Percentiles rank a stretch among this genome's conserved stretches.
Conservation (phyloP, 345 rosid species). For the Eucalyptus regnans region DNA sequence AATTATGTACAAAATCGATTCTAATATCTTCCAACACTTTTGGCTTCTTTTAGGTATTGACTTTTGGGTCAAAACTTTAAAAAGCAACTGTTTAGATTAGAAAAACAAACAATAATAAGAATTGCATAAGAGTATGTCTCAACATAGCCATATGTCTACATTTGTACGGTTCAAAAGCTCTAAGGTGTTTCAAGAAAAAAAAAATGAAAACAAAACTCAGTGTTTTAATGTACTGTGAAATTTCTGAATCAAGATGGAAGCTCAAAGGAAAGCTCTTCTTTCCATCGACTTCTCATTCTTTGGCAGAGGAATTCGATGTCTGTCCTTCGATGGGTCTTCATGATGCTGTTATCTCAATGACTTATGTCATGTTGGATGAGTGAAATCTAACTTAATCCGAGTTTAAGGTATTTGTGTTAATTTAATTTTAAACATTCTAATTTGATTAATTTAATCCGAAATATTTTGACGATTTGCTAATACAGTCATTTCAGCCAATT, state of each 20-base stretch:
- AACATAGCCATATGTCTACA: neutral
- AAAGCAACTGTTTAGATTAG: neutral
- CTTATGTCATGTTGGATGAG: neutral
- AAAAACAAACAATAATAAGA: neutral
- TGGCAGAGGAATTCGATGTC: neutral
- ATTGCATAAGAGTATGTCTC: neutral
- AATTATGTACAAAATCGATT: too few species aligned
- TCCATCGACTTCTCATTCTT: neutral
- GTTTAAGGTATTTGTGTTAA: accelerated
- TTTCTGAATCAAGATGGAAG: neutral
- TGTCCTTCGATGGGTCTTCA: neutral
- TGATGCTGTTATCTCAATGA: neutral
- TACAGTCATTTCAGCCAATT: too few species aligned
- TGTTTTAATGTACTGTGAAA: neutral
- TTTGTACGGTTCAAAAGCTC: neutral
- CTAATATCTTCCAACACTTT: too few species aligned
- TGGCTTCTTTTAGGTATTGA: neutral
- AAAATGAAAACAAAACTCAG: neutral
- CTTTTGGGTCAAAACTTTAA: neutral
- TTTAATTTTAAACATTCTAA: too few species aligned
- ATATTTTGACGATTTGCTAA: too few species aligned
- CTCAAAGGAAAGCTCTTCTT: neutral
- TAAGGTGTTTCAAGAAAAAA: neutral
- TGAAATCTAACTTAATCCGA: neutral
- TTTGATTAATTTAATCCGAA: too few species aligned